Base-by-base conservation (phyloP, 208 protist species). In the Trypanosomatidae sp. region DNA sequence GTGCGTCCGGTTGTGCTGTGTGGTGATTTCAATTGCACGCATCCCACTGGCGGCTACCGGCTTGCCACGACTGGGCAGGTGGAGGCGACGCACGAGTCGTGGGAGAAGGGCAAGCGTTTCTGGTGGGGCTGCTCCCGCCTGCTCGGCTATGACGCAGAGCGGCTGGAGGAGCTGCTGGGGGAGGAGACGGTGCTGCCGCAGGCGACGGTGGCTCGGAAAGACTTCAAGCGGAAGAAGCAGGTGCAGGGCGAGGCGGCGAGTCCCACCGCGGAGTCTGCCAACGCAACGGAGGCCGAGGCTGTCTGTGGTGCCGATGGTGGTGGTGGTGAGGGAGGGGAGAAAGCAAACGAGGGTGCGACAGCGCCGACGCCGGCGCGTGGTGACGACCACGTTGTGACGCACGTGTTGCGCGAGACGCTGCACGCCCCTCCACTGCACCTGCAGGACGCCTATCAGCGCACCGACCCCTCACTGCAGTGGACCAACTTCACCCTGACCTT, bases 401-500 rank as follows among this genome's bases (percentile, higher is more conserved):
- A 83, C 17, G 88, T 78, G 49, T 90, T 89, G 58, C 76, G 69
- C 49, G 71, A 83, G 19, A 47, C 73, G 4, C 74, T 93, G 49
- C 52, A 76, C 30, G 81, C 74, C 5, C 85, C 87, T 44, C 75
- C 39, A 36, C 30, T 93, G 49, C 69, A 65, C 1, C 67, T 95
- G 25, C 75, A 66, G 46, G 90, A 95, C 68, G 73, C 85, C 13
- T 95, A 96, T 74, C 79, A 82, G 50, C 71, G 79, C 62, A 93
- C 77, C 13, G 83, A 90, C 43, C 80, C 79, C 3, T 62, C 81
- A 15, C 56, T 95, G 75, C 86, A 75, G 47, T 97, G 91, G 91
- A 97, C 94, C 10, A 98, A 98, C 83, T 96, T 90, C 80, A 89
- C 91, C n/a, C 84, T 93, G 69, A 90, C 86, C 36, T 98, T 98